Conservation (phyloP, 495 filamentous ascomycete genomes). For the Lepidopterella palustris region DNA sequence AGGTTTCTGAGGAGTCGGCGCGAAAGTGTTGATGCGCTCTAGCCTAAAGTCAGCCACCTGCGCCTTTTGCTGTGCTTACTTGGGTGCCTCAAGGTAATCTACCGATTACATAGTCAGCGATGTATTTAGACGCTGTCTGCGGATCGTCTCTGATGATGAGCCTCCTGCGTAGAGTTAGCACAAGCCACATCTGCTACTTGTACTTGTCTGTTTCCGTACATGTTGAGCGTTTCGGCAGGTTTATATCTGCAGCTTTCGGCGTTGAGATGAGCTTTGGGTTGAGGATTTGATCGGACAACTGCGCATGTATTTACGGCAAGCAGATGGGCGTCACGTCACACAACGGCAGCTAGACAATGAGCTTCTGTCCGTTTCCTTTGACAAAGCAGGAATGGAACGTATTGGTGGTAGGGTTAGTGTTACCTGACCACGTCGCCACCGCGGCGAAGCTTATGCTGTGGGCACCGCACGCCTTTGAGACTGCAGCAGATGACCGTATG, state of each 20-base stretch:
- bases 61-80: constrained; percentile 10
- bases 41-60: constrained; percentile 12
- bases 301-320: constrained; percentile 2
- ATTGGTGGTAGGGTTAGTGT: constrained; percentile 4
- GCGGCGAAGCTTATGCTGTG: constrained; percentile 2
- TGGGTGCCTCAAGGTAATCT: constrained; percentile 27
- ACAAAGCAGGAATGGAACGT: neutral
- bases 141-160: constrained; percentile 75
- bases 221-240: constrained; percentile 8
- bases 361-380: no score
- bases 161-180: constrained; percentile 50
- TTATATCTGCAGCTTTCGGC: neutral
- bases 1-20: constrained; percentile 60
- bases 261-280: neutral
- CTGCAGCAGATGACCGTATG: neutral
- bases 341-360: neutral
- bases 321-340: neutral
- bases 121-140: constrained; percentile 59
- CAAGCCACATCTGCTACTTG: neutral
- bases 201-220: constrained; percentile 18
- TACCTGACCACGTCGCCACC: constrained; percentile 6
- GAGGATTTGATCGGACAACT: neutral
- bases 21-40: constrained; percentile 67
- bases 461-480: neutral
- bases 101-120: constrained; percentile 79